Conservation (phyloP, 2,329 filamentous ascomycete species). For the Blastomyces gilchristii region DNA sequence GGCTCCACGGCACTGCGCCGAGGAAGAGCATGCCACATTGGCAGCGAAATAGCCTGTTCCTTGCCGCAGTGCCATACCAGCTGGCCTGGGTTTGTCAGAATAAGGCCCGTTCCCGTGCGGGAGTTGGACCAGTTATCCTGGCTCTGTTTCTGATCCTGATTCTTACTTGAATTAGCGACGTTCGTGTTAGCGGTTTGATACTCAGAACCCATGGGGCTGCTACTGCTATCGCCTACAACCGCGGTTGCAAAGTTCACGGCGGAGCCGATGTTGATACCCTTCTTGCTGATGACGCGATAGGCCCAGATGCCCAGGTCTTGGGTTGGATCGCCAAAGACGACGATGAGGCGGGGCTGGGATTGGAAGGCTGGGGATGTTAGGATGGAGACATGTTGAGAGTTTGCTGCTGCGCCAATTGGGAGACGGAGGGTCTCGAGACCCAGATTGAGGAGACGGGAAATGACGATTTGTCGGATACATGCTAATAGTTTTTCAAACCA, state of each 20-base stretch:
- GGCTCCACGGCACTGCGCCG: slow-evolving; percentile 53
- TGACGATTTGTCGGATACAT: slow-evolving; percentile 52
- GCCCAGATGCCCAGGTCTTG: slow-evolving; percentile 69
- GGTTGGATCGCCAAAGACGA: slow-evolving; percentile 61
- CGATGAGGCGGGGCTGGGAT: slow-evolving; percentile 52
- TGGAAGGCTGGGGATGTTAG: slow-evolving; percentile 50
- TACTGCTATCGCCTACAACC: slow-evolving; percentile 26
- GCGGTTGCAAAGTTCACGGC: slow-evolving; percentile 52
- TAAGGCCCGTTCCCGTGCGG: slow-evolving; percentile 42
- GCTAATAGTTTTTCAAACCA: slow-evolving; percentile 33
- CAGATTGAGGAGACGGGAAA: slow-evolving; percentile 50
- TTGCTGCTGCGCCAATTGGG: slow-evolving; percentile 43
- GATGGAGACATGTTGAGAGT: slow-evolving; percentile 57
- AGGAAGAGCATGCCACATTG: slow-evolving; percentile 49
- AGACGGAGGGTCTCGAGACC: slow-evolving; percentile 53
- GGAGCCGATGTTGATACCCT: slow-evolving; percentile 61
- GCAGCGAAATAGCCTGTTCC: slow-evolving; percentile 49
- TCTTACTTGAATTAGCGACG: not conserved
- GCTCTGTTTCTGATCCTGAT: slow-evolving; percentile 9
- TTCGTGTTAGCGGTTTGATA: slow-evolving; percentile 1
- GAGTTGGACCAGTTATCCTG: not conserved
- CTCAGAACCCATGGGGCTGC: slow-evolving; percentile 26
- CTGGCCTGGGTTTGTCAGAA: slow-evolving; percentile 71
- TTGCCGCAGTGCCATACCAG: slow-evolving; percentile 62
- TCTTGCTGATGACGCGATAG: slow-evolving; percentile 53